A percentile compares a stretch with the other conserved stretches of the same genome.
Evolutionary conservation across 495 filamentous ascomycete genomes (phyloP).

Genomic region (Copromyces sp.): DNA sequence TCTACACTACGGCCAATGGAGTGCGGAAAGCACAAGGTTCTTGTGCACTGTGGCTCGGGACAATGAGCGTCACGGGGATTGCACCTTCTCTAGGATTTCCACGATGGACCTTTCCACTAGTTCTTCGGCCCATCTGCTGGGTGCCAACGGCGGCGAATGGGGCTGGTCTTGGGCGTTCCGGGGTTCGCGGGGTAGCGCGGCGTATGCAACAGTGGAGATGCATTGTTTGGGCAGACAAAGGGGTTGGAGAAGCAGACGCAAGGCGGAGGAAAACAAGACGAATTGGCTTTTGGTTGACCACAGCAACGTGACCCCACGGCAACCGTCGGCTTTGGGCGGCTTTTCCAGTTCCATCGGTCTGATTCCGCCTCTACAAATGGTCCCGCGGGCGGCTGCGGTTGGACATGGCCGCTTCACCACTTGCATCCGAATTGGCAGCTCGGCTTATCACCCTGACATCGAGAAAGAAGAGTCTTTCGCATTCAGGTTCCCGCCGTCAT

Average conservation of each 20-base stretch:
- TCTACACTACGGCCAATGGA: neutral
- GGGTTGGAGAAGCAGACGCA: neutral
- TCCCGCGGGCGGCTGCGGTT: constrained; percentile 1
- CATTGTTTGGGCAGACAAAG: neutral
- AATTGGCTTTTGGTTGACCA: neutral
- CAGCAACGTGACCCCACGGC: constrained; percentile 11
- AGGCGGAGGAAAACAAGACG: neutral
- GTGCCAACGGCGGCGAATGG: neutral
- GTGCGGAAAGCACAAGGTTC: neutral
- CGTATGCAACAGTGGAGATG: neutral
- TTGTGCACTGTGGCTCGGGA: neutral
- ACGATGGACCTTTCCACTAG: neutral
- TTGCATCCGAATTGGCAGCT: neutral
- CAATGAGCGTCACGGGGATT: neutral
- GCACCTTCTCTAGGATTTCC: neutral
- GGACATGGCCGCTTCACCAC: neutral
- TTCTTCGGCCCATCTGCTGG: neutral
- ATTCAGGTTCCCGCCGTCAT: neutral
- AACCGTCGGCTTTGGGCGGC: constrained; percentile 23
- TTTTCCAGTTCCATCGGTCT: constrained; percentile 13
- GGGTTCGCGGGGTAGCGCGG: neutral
- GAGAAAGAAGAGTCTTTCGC: neutral
- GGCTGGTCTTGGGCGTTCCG: neutral
- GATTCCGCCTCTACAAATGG: constrained; percentile 19
- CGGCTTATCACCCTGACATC: neutral